Evolutionary conservation across 768 basidiomycete species (phyloP).

Genomic region (Antrodiella citrinella): DNA sequence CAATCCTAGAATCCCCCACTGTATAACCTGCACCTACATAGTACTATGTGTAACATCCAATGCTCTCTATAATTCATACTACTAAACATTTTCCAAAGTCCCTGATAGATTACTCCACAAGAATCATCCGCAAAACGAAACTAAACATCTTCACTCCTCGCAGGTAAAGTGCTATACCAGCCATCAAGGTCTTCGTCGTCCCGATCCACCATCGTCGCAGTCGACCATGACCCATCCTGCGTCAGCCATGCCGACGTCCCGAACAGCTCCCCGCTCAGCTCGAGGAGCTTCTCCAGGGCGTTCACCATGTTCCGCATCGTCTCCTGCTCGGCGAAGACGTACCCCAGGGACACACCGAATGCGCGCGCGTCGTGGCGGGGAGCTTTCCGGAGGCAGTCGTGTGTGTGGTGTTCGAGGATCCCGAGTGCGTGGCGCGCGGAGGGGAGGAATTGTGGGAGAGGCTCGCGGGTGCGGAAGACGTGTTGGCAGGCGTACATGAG

Average conservation of each 20-base stretch:
- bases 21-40: not conserved
- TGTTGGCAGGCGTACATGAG: conserved; percentile 42
- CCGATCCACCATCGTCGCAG: conserved; percentile 15
- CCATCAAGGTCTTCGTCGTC: conserved; percentile 18
- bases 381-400: conserved; percentile 24
- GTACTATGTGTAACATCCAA: too few relatives aligned
- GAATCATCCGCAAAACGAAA: not conserved
- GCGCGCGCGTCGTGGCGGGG: conserved; percentile 21
- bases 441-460: conserved; percentile 43
- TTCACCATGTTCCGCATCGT: conserved; percentile 33
- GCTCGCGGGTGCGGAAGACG: conserved; percentile 36
- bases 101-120: not conserved
- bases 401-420: conserved; percentile 26
- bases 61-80: not conserved
- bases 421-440: conserved; percentile 34
- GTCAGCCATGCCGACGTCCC: conserved; percentile 37
- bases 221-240: conserved; percentile 15
- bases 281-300: conserved; percentile 33
- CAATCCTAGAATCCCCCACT: not conserved
- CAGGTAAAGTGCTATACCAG: conserved; percentile 24
- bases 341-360: conserved; percentile 30
- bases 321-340: conserved; percentile 37
- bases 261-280: conserved; percentile 33
- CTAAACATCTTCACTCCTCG: not conserved
- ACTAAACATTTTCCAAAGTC: not conserved